phyloP scores from a whole-genome alignment of 2,329 filamentous ascomycete species.

The Hymenoscyphus occultus region DNA sequence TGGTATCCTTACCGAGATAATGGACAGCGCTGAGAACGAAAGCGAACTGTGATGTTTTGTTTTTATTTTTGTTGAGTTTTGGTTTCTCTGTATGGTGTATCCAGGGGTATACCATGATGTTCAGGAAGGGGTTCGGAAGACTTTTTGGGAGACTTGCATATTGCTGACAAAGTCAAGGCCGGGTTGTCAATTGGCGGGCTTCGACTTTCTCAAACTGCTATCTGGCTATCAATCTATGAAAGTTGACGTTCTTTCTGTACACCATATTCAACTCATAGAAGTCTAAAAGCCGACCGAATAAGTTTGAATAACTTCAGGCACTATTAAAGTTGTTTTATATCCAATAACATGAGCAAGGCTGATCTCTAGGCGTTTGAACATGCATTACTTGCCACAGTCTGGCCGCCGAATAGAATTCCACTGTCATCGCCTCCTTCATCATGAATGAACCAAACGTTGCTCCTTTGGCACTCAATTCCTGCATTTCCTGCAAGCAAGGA shows the following conservation, averaged over 20 bases:
- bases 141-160: background rate
- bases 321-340: background rate
- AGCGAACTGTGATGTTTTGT: constrained; percentile 12
- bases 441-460: background rate
- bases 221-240: background rate
- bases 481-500: constrained; percentile 14
- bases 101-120: too few species aligned
- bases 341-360: background rate
- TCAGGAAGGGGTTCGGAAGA: too few species aligned
- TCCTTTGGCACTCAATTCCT: constrained; percentile 12
- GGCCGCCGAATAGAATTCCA: too few species aligned
- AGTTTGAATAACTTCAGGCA: background rate
- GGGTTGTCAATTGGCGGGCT: background rate
- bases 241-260: background rate
- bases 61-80: background rate
- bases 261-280: background rate
- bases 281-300: background rate
- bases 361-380: background rate
- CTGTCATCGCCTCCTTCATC: background rate
- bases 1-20: constrained; percentile 20
- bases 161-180: background rate
- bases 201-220: background rate
- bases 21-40: constrained; percentile 10
- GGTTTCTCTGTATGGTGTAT: too few species aligned
- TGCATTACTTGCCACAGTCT: too few species aligned